These are phyloP conservation scores for Filobasidium floriforme DNA, from an alignment of 768 basidiomycete genomes.

Conservation along the genomic window DNA sequence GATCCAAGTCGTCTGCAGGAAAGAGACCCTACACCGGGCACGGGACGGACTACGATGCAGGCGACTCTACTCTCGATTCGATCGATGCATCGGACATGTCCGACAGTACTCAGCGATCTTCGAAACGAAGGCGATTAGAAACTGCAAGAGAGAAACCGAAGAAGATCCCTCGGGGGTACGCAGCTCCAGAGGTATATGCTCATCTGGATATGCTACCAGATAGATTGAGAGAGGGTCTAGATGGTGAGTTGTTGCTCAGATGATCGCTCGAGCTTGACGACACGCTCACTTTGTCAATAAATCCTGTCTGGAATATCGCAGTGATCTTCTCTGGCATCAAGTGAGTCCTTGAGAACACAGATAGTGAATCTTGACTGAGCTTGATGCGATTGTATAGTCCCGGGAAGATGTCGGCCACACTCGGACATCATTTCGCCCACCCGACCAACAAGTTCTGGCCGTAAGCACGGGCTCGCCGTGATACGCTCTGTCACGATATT, in stretches of 20 bases:
- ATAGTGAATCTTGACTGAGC: neutral
- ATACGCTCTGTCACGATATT: neutral
- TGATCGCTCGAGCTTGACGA: neutral
- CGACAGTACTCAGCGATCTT: neutral
- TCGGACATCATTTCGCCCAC: constrained; percentile 72
- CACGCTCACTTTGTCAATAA: neutral
- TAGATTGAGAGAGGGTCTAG: constrained; percentile 52
- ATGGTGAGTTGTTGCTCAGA: constrained; percentile 49
- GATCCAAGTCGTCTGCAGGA: too few species aligned
- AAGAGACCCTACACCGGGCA: neutral
- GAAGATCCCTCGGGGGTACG: constrained; percentile 47
- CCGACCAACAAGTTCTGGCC: constrained; percentile 75
- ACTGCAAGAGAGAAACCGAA: constrained; percentile 19
- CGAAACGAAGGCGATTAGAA: neutral
- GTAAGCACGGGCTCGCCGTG: neutral
- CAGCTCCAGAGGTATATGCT: constrained; percentile 51
- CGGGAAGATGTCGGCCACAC: constrained; percentile 59
- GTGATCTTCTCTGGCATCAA: constrained; percentile 83
- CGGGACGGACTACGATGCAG: neutral
- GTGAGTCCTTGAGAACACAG: constrained; percentile 44
- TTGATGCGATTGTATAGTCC: constrained; percentile 49
- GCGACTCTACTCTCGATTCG: neutral
- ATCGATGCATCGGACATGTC: neutral
- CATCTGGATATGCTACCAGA: constrained; percentile 48
- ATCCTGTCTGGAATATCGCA: constrained; percentile 34